Base-by-base conservation (phyloP, 1,139 yeast species). In the Kodamaea derodonti region DNA sequence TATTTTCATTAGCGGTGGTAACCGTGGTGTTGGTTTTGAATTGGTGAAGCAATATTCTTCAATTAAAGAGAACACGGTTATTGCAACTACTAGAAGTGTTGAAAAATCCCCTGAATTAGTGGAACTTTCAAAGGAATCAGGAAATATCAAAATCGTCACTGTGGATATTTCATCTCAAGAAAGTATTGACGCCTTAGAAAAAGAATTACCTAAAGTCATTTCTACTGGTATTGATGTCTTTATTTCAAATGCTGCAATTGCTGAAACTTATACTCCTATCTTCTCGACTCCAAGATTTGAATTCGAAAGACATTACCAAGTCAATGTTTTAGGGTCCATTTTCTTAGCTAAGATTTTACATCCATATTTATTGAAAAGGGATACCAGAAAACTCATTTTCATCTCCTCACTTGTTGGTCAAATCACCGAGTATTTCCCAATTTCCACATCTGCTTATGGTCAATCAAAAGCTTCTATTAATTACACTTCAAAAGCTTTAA, bases 391-490 rank as follows among this genome's bases (percentile, higher is more conserved):
- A 34, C 37, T 59, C n/a, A 39, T 51, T 2, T 50, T 58, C 38
- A 46, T 57, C 13, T 54, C 65, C 7, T 44, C 55, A 20, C 18
- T 45, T 11, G 51, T 47, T 27, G 63, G 57, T 0, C 47, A 60
- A 3, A 43, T 58, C 29, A 17, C 17, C 9, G 33, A 23, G 7
- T 14, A 2, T n/a, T 20, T 29, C 27, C 24, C 33, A 4, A 13
- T 17, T 5, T 17, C 23, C 12, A n/a, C 16, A 10, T 29, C 52
- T 20, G 59, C 57, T 4, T 62, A 62, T 38, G 67, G 67, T 10
- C 46, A 46, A 20, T 58, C 66, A 15, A 63, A 62, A 37, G 64
- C 66, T n/a, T 62, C 62, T 1, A 31, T 61, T 36, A 60, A 60
- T 46, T 56, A 45, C 28, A 30, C 50, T 4, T 43, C 46, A 9